Percentiles rank a stretch among this genome's conserved stretches.
Conservation (phyloP, 2,329 filamentous ascomycete species). For the Colletotrichum incanum region DNA sequence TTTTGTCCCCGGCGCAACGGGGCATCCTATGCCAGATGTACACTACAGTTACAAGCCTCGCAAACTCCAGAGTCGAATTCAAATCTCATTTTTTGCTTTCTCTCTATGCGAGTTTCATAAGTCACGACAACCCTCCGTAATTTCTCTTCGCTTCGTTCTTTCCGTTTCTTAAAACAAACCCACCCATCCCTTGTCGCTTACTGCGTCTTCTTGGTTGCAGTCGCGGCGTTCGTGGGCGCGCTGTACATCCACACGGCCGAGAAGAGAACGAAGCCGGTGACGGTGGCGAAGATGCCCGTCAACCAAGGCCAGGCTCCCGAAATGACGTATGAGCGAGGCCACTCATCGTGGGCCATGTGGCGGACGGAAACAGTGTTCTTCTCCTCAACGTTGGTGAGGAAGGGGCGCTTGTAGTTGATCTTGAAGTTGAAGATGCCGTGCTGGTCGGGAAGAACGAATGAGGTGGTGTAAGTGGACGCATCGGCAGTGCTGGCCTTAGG, state of each 20-base stretch:
- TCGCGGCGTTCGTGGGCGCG: slow-evolving; percentile 59
- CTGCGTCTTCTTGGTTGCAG: slow-evolving; percentile 64
- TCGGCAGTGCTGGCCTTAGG: slow-evolving; percentile 72
- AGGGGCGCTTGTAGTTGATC: slow-evolving; percentile 96
- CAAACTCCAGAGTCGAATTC: slow-evolving; percentile 9
- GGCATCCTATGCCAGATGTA: slow-evolving; percentile 40
- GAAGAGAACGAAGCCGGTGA: slow-evolving; percentile 88
- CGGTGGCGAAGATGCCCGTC: slow-evolving; percentile 86
- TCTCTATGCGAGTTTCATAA: slow-evolving; percentile 19
- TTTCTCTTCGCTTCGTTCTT: not conserved
- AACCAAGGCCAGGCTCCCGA: slow-evolving; percentile 96
- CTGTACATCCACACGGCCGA: slow-evolving; percentile 89
- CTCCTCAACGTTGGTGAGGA: slow-evolving; percentile 90
- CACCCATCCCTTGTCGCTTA: slow-evolving; percentile 46
- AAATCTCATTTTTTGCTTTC: slow-evolving; percentile 9
- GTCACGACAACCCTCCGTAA: not conserved
- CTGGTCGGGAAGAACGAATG: slow-evolving; percentile 92
- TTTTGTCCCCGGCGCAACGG: slow-evolving; percentile 14
- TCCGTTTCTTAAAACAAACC: not conserved
- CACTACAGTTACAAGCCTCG: slow-evolving; percentile 38
- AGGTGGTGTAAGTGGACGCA: slow-evolving; percentile 80
- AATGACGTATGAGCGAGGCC: slow-evolving; percentile 91
- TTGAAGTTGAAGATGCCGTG: slow-evolving; percentile 99
- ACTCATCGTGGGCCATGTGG: slow-evolving; percentile 98
- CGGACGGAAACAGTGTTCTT: slow-evolving; percentile 95